These are phyloP conservation scores for Ceratopteris richardii DNA, from an alignment of 75 land plant genomes.

Conservation along the genomic window DNA sequence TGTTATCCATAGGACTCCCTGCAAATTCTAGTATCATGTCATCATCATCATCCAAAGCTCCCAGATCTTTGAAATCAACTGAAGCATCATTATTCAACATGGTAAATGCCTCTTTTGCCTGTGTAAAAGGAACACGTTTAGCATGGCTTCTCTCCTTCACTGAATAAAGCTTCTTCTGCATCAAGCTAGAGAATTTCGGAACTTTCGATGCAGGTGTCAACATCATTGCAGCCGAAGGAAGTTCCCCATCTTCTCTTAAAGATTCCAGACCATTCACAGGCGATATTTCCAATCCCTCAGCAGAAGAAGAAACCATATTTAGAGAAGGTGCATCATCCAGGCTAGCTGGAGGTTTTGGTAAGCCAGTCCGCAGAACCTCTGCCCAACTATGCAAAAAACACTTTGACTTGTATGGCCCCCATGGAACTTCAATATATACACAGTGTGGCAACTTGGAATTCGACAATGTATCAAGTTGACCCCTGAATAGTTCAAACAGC, in stretches of 20 bases:
- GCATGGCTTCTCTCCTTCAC: slow-evolving; percentile 6
- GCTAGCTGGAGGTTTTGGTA: slow-evolving; percentile 20
- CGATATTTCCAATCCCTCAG: slow-evolving; percentile 21
- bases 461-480: slow-evolving; percentile 62
- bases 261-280: slow-evolving; percentile 44
- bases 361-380: slow-evolving; percentile 16
- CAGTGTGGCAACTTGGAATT: slow-evolving; percentile 57
- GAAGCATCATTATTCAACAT: slow-evolving; percentile 30
- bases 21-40: slow-evolving; percentile 48
- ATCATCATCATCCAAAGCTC: slow-evolving; percentile 34
- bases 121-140: slow-evolving; percentile 21
- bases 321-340: slow-evolving; percentile 15
- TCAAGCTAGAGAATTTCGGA: slow-evolving; percentile 1
- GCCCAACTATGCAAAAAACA: slow-evolving; percentile 65
- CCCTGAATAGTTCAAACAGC: slow-evolving; percentile 46
- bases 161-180: slow-evolving; percentile 5
- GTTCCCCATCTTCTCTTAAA: slow-evolving; percentile 92
- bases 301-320: slow-evolving; percentile 12
- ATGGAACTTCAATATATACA: slow-evolving; percentile 51
- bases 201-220: not conserved
- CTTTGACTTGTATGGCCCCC: slow-evolving; percentile 49
- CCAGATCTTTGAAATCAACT: slow-evolving; percentile 22
- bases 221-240: slow-evolving; percentile 45
- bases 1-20: slow-evolving; percentile 23
- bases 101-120: slow-evolving; percentile 30